Percentiles rank a stretch among this genome's conserved stretches.
Conservation (phyloP, 2,329 filamentous ascomycete genomes). For the Colletotrichum zoysiae region DNA sequence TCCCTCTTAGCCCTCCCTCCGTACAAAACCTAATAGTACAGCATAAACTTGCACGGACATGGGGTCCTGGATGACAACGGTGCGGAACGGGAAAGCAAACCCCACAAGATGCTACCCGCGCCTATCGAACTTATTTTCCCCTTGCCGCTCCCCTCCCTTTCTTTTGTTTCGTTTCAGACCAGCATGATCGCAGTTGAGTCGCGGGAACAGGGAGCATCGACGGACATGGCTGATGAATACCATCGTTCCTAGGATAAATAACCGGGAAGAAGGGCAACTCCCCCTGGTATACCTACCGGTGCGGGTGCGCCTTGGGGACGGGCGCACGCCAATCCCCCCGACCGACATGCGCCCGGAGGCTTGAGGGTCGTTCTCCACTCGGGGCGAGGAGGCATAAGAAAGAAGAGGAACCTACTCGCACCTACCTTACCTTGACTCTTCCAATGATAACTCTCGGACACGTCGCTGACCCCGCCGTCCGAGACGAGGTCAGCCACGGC, state of each 20-base stretch:
- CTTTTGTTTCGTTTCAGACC: background rate
- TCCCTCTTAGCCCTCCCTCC: background rate
- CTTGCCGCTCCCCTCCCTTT: background rate
- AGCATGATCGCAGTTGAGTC: background rate
- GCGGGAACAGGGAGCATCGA: conserved; percentile 3
- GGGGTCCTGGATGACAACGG: background rate
- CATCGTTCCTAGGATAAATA: background rate
- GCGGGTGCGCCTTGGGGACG: too few relatives aligned
- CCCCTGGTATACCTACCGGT: background rate
- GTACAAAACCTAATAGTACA: background rate
- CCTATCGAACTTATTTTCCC: background rate
- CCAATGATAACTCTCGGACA: background rate
- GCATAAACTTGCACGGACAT: background rate
- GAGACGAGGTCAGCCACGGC: background rate
- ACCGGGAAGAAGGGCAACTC: background rate
- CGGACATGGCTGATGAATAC: background rate
- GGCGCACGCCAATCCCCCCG: background rate
- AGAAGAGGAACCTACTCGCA: background rate
- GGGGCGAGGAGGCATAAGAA: background rate
- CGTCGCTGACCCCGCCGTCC: background rate
- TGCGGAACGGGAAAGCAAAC: conserved; percentile 9
- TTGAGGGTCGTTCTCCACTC: background rate
- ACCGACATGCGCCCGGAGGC: background rate
- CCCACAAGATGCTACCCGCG: conserved; percentile 1
- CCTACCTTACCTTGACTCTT: background rate